Evolutionary conservation across 768 basidiomycete genomes (phyloP).

Genomic region (Tulasnella sp.): DNA sequence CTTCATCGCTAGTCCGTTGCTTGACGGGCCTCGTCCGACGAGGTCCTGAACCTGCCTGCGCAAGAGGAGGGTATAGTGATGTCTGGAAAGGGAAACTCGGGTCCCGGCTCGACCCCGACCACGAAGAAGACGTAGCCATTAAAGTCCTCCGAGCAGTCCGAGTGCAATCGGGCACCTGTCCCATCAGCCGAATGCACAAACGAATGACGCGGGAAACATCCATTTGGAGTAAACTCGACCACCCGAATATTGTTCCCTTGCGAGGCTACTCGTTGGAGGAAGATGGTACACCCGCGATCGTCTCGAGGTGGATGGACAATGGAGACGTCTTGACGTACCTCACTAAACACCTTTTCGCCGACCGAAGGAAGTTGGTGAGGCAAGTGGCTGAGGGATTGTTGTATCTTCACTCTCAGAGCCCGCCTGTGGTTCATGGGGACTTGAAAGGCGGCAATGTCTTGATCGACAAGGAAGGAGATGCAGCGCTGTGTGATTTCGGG

Average conservation of each 20-base stretch:
- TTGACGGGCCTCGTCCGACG: neutral
- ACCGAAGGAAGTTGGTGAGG: constrained; percentile 23
- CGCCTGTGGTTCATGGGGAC: constrained; percentile 26
- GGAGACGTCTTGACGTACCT: constrained; percentile 23
- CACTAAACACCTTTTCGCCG: constrained; percentile 14
- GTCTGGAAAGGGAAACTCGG: constrained; percentile 18
- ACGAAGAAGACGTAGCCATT: constrained; percentile 3
- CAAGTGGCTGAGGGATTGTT: constrained; percentile 25
- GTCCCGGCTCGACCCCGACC: neutral
- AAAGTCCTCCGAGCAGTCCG: constrained; percentile 24
- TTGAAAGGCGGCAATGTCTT: constrained; percentile 28
- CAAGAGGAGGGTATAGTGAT: constrained; percentile 27
- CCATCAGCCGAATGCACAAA: constrained; percentile 9
- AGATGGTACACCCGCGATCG: constrained; percentile 16
- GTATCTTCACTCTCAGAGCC: constrained; percentile 22
- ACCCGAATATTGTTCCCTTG: constrained; percentile 19
- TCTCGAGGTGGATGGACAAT: constrained; percentile 22
- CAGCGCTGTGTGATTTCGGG: constrained; percentile 24
- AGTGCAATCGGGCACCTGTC: neutral
- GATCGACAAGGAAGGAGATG: constrained; percentile 19
- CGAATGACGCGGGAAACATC: constrained; percentile 17
- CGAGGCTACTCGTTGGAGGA: constrained; percentile 15
- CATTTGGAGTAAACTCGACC: constrained; percentile 14
- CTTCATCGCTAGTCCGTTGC: neutral
- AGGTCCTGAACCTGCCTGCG: neutral